Evolutionary conservation across 257 asterid species (phyloP), one percentile per base, ranked within the genome.

Genomic region (Solanum ahanhuiri): DNA sequence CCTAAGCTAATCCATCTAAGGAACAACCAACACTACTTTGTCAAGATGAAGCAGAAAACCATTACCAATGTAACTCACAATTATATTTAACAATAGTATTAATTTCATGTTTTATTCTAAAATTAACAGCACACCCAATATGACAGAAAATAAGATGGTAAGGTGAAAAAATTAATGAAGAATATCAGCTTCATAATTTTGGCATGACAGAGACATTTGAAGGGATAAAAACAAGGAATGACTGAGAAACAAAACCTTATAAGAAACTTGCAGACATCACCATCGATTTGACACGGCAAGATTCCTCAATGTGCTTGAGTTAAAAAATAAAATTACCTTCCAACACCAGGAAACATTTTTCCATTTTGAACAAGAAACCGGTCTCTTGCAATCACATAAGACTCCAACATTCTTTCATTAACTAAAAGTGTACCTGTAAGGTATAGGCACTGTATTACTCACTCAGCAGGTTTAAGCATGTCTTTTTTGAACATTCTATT

Each of bases 331-430:
- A 83, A 82, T 6, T 83, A 95, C 99, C 98, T 97, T 91, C 99
- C 99, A 67, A 93, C 71, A 17, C 97, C 88, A 63, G 99, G 99
- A 88, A 94, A 97, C 99, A 95, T 97, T 90, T 95, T 97, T 83
- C 99, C 99, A 90, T 91, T 91, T 87, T 96, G 94, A 89, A 89
- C 95, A 86, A 97, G 99, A 90, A 97, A 97, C 69, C 99, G 91
- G 71, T 97, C 99, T 93, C 99, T 95, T 75, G 99, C 99, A 88
- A 97, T 97, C 86, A 97, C 93, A 88, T 95, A 97, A 12, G 99
- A 92, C 90, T 97, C 99, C 57, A 97, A 92, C 99, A 97, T 97
- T 91, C 99, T 94, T 92, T 97, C 99, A 88, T 97, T 97, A 82
- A 97, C 92, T 63, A 97, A 96, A 91, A 97, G 92, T 81, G 99